phyloP scores from a whole-genome alignment of 495 filamentous ascomycete genomes.

The Neurospora africana region DNA sequence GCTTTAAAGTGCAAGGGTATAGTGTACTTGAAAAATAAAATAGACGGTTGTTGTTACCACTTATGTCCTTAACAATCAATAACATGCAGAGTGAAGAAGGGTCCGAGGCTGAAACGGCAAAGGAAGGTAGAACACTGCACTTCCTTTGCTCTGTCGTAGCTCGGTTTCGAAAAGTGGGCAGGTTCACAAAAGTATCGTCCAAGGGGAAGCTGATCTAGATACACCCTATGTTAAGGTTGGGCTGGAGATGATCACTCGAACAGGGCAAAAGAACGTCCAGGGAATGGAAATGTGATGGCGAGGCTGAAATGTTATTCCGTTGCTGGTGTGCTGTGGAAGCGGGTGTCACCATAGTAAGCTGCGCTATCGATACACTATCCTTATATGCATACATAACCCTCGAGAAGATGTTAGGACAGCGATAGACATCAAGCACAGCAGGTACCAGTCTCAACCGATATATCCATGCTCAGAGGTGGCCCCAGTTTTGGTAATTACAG shows the following conservation, averaged over 20 bases:
- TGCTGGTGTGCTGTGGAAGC: not conserved
- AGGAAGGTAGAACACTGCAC: not conserved
- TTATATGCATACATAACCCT: rapidly evolving
- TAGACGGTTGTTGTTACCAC: not conserved
- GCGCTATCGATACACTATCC: not conserved
- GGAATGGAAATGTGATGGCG: not conserved
- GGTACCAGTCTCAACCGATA: not conserved
- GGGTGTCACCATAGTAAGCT: not conserved
- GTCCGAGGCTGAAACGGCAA: not conserved
- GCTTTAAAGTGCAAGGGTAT: not conserved
- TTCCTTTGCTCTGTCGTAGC: not conserved
- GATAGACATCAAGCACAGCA: not conserved
- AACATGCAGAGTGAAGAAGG: not conserved
- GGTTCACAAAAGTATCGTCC: not conserved
- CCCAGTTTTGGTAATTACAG: not conserved
- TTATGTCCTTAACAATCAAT: not conserved
- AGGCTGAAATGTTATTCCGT: not conserved
- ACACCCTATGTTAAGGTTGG: no score
- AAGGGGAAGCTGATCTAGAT: not conserved
- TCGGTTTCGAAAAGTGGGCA: not conserved
- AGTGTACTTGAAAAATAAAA: not conserved
- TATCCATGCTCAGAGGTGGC: not conserved
- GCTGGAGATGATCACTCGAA: not conserved
- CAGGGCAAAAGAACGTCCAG: not conserved
- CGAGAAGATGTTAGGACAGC: not conserved